Percentiles rank a stretch among this genome's conserved stretches.
Evolutionary conservation across 2,329 filamentous ascomycete species (phyloP).

Genomic region (Pseudogymnoascus sp.): DNA sequence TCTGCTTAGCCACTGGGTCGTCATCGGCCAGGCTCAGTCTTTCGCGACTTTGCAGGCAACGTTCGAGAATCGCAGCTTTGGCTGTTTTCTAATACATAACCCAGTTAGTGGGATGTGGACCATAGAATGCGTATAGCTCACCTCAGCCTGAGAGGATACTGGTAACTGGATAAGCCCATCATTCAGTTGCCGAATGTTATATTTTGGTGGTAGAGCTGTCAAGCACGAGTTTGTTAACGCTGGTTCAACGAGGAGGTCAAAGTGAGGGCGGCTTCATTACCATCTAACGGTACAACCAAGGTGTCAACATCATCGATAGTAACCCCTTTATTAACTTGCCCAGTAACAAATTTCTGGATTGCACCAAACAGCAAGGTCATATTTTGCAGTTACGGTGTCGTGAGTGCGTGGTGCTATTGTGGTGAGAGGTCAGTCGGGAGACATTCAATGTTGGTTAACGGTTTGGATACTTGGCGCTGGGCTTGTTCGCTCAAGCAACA

Average conservation of each 20-base stretch:
- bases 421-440: neutral
- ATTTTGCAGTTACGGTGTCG: neutral
- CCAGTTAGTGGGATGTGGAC: neutral
- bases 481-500: neutral
- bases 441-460: neutral
- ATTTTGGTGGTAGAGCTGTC: neutral
- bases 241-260: neutral
- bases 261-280: neutral
- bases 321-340: neutral
- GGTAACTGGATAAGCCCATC: neutral
- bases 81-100: neutral
- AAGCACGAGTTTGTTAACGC: neutral
- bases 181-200: neutral
- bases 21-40: neutral
- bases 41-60: neutral
- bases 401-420: neutral
- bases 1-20: neutral
- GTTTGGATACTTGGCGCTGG: neutral
- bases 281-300: neutral
- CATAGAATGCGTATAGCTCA: neutral
- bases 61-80: constrained; percentile 1
- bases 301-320: neutral
- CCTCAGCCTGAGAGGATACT: neutral
- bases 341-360: neutral
- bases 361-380: neutral